phyloP scores from a whole-genome alignment of 2,329 filamentous ascomycete genomes.

The Trichophyton simii region DNA sequence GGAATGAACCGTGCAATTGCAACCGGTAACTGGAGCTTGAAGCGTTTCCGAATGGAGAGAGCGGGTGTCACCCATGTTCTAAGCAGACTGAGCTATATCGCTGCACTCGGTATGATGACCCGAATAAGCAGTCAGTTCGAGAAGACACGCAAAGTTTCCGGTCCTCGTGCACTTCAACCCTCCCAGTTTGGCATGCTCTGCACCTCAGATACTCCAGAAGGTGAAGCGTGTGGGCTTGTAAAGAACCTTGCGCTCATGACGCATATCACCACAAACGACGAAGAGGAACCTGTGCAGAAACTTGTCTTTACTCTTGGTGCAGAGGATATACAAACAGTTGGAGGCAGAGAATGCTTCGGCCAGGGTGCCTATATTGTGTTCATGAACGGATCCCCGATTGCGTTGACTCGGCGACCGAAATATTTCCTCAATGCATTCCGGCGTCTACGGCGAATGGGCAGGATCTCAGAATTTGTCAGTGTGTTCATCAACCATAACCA shows the following conservation, averaged over 20 bases:
- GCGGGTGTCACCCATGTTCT: constrained; percentile 94
- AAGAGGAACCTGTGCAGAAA: constrained; percentile 78
- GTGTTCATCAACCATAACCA: constrained; percentile 93
- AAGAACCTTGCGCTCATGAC: constrained; percentile 99
- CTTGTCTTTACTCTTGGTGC: constrained; percentile 78
- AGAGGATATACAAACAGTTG: constrained; percentile 65
- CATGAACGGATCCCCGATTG: constrained; percentile 89
- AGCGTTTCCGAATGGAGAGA: constrained; percentile 97
- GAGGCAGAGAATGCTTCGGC: constrained; percentile 75
- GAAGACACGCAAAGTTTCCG: constrained; percentile 92
- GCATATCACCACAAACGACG: constrained; percentile 93
- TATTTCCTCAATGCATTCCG: constrained; percentile 76
- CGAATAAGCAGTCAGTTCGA: constrained; percentile 97
- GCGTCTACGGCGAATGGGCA: constrained; percentile 72
- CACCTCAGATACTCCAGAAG: constrained; percentile 93
- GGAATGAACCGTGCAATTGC: constrained; percentile 95
- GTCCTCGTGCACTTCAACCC: constrained; percentile 86
- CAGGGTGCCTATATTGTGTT: constrained; percentile 80
- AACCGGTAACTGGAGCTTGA: constrained; percentile 94
- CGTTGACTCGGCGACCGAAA: constrained; percentile 74
- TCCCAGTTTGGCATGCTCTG: constrained; percentile 99
- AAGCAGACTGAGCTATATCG: constrained; percentile 90
- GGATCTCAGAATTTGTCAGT: constrained; percentile 91
- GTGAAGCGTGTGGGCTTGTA: constrained; percentile 92
- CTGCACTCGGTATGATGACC: constrained; percentile 98